phyloP scores from a whole-genome alignment of 257 asterid species.

The Nemophila menziesii region DNA sequence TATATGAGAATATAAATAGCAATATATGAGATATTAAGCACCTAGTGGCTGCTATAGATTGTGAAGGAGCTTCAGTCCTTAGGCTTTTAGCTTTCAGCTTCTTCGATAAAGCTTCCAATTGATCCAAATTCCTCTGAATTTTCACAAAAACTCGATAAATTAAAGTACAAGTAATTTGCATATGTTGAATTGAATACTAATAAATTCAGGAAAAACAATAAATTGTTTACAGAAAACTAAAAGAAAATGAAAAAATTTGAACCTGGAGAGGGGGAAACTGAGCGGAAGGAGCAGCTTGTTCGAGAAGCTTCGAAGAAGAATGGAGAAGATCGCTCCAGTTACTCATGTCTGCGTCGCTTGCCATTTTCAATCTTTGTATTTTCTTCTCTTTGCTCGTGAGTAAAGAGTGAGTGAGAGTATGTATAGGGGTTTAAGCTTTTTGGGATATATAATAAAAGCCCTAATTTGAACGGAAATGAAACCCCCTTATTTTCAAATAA shows the following conservation, averaged over 20 bases:
- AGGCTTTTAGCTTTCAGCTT: slow-evolving; percentile 81
- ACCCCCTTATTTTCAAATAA: too few species aligned
- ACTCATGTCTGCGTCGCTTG: slow-evolving; percentile 75
- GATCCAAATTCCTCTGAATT: slow-evolving; percentile 86
- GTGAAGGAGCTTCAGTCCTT: slow-evolving; percentile 90
- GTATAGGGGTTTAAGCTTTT: not conserved
- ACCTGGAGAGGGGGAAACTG: slow-evolving; percentile 99
- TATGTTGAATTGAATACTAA: too few species aligned
- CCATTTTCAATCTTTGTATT: slow-evolving; percentile 26
- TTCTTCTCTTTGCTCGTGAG: not conserved
- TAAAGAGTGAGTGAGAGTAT: not conserved
- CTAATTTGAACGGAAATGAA: not conserved
- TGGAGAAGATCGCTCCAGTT: slow-evolving; percentile 93
- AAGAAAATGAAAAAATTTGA: not conserved
- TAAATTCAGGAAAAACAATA: not conserved
- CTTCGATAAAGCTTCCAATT: slow-evolving; percentile 86
- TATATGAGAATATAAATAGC: not conserved
- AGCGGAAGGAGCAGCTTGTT: slow-evolving; percentile 96
- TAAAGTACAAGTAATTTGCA: not conserved
- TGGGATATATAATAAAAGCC: slow-evolving; percentile 2
- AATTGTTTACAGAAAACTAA: not conserved
- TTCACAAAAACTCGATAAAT: slow-evolving; percentile 1
- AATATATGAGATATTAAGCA: slow-evolving; percentile 3
- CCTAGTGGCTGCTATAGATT: slow-evolving; percentile 96
- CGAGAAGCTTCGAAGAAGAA: slow-evolving; percentile 93